phyloP scores from a whole-genome alignment of 2,329 filamentous ascomycete genomes.

The Penicillium vulpinum region DNA sequence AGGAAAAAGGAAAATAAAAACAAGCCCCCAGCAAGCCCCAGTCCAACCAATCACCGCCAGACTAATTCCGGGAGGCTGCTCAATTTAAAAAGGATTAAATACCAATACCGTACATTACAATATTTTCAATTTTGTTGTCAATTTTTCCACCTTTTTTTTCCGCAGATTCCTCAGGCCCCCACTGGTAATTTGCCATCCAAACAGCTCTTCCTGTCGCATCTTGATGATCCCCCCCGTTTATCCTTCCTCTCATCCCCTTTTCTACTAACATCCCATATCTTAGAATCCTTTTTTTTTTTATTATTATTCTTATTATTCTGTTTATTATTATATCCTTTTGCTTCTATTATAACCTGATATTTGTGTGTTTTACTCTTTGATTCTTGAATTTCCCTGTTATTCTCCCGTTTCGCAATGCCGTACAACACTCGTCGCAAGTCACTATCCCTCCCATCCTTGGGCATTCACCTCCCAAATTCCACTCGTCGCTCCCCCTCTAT shows the following conservation, averaged over 20 bases:
- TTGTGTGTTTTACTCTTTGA: constrained; percentile 9
- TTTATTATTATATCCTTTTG: constrained; percentile 16
- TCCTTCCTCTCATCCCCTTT: constrained; percentile 17
- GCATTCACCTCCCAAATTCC: constrained; percentile 74
- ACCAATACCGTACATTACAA: constrained; percentile 5
- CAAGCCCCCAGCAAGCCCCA: constrained; percentile 1
- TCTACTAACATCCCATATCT: constrained; percentile 9
- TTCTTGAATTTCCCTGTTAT: constrained; percentile 18
- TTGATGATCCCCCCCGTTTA: constrained; percentile 19
- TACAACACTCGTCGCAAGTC: constrained; percentile 98
- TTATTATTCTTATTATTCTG: constrained; percentile 19
- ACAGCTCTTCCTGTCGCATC: constrained; percentile 24
- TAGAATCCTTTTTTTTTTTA: constrained; percentile 14
- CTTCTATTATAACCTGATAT: constrained; percentile 2
- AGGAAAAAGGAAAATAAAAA: constrained; percentile 5
- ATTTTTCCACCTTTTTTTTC: constrained; percentile 1
- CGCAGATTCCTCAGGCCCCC: constrained; percentile 20
- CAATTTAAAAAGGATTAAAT: constrained; percentile 15
- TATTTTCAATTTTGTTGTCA: neutral
- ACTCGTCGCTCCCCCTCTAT: constrained; percentile 60
- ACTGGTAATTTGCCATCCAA: constrained; percentile 18
- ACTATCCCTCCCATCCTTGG: constrained; percentile 85
- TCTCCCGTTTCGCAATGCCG: constrained; percentile 60
- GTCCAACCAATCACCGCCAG: constrained; percentile 27
- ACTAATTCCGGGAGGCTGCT: constrained; percentile 18